Evolutionary conservation across 192 early-diverging fungal species (phyloP).

Genomic region (Entophlyctis helioformis): DNA sequence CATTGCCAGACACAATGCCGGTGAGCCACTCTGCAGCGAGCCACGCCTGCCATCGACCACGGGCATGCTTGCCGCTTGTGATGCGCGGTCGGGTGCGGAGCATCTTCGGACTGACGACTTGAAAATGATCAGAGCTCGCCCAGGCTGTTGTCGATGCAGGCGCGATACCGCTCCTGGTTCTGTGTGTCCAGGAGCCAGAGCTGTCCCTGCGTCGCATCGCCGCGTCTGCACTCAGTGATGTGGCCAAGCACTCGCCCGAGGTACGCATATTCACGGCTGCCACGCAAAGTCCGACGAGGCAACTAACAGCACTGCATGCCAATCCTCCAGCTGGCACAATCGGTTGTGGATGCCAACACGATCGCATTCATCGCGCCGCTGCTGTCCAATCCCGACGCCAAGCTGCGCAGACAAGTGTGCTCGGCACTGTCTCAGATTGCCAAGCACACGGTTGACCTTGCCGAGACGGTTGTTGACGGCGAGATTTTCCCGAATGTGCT

Average conservation of each 20-base stretch:
- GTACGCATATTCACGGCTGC: constrained; percentile 11
- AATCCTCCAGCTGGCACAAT: constrained; percentile 40
- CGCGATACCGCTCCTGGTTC: constrained; percentile 38
- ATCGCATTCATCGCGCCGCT: constrained; percentile 37
- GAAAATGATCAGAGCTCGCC: constrained; percentile 38
- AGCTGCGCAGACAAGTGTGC: constrained; percentile 42
- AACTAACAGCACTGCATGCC: too few species aligned
- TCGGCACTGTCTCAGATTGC: constrained; percentile 40
- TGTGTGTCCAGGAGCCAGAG: constrained; percentile 47
- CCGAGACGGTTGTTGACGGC: constrained; percentile 45
- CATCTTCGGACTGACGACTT: too few species aligned
- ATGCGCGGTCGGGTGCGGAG: neutral
- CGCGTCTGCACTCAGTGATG: constrained; percentile 41
- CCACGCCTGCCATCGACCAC: too few species aligned
- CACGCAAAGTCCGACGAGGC: neutral
- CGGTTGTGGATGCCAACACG: constrained; percentile 43
- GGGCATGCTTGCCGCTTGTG: too few species aligned
- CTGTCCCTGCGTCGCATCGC: constrained; percentile 37
- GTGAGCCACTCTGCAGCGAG: constrained; percentile 3
- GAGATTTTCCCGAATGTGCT: constrained; percentile 43
- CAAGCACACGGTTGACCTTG: constrained; percentile 45
- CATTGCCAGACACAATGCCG: constrained; percentile 44
- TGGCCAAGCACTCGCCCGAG: constrained; percentile 46
- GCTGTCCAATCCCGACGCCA: constrained; percentile 37
- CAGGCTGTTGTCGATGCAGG: constrained; percentile 47